Percentiles rank a stretch among this genome's conserved stretches.
phyloP scores from a whole-genome alignment of 495 filamentous ascomycete genomes.

The Xylaria longipes region DNA sequence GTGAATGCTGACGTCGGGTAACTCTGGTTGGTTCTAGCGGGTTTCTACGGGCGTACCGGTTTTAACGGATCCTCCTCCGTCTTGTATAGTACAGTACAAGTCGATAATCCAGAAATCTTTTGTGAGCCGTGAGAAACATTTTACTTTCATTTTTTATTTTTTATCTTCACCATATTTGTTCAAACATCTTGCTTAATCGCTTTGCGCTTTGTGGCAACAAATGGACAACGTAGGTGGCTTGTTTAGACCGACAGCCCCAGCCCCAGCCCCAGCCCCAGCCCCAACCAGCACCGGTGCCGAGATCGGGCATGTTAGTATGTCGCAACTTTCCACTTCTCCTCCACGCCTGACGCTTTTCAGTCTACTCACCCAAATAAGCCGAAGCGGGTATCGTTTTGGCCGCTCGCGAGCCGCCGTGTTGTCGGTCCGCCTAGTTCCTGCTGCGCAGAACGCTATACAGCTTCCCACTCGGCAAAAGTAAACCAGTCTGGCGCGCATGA shows the following conservation, averaged over 20 bases:
- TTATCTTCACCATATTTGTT: neutral
- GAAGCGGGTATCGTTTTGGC: constrained; percentile 25
- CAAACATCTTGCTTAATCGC: neutral
- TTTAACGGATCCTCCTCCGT: constrained; percentile 6
- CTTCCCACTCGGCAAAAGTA: neutral
- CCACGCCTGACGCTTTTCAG: neutral
- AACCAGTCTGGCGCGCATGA: constrained; percentile 21
- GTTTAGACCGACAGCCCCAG: neutral
- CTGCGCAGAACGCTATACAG: neutral
- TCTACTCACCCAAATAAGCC: constrained; percentile 17
- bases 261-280: too few relatives aligned
- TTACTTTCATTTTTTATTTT: neutral
- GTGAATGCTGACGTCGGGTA: constrained; percentile 16
- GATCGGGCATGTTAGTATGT: constrained; percentile 12
- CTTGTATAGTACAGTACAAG: neutral
- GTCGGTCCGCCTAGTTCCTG: neutral
- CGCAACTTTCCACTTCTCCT: constrained; percentile 2
- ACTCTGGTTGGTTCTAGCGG: neutral
- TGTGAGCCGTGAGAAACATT: neutral
- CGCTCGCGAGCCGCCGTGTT: neutral
- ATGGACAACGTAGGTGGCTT: neutral
- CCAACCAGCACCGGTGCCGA: constrained; percentile 20
- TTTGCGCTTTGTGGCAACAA: neutral
- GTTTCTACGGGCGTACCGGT: constrained; percentile 12
- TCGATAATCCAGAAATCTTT: neutral